Conservation (phyloP, 768 basidiomycete species). For the Fomitopsis serialis region DNA sequence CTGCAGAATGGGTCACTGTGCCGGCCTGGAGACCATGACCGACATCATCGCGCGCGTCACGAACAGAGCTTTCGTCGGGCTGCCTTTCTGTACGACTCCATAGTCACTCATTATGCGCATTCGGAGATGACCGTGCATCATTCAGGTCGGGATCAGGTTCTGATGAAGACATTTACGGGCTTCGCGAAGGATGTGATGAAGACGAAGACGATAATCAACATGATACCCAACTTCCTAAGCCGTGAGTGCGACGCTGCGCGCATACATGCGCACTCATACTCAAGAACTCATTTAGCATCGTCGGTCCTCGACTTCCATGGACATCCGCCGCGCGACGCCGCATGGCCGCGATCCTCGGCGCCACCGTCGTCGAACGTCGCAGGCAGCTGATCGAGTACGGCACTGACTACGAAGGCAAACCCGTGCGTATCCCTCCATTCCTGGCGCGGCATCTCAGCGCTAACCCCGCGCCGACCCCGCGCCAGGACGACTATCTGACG, state of each 20-base stretch:
- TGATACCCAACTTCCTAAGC: conserved; percentile 13
- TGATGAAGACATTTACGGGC: conserved; percentile 9
- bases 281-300: background rate
- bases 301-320: background rate
- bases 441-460: no score
- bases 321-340: conserved; percentile 3
- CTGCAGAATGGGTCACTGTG: background rate
- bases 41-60: conserved; percentile 13
- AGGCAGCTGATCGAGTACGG: conserved; percentile 4
- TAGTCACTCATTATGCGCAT: no score
- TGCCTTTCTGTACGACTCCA: conserved; percentile 10
- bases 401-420: conserved; percentile 11
- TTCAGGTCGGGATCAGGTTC: conserved; percentile 9
- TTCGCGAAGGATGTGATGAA: conserved; percentile 14
- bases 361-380: conserved; percentile 11
- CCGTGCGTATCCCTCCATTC: conserved; percentile 11
- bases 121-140: background rate
- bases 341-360: conserved; percentile 8
- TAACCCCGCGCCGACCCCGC: no score
- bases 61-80: conserved; percentile 15
- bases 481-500: conserved; percentile 39
- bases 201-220: conserved; percentile 9
- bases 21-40: conserved; percentile 6
- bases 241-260: conserved; percentile 4
- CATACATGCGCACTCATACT: no score